These are phyloP conservation scores for Rhododendron molle DNA, from an alignment of 148 eudicot genomes.

Conservation along the genomic window DNA sequence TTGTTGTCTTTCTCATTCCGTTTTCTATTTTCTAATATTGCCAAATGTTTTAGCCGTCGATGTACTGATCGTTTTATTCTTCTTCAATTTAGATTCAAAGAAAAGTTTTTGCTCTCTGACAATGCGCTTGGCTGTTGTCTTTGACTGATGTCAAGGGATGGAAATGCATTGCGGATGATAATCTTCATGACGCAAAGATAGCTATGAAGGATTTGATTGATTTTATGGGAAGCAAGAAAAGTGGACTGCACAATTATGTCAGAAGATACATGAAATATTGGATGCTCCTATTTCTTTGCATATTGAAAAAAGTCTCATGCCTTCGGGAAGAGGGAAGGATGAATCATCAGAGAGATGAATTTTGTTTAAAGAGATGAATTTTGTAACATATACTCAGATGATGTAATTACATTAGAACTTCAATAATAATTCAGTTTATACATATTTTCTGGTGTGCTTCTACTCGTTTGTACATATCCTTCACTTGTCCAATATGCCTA, in stretches of 20 bases:
- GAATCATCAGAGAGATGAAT: no score
- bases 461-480: no score
- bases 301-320: not conserved
- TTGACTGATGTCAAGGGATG: conserved; percentile 76
- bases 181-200: conserved; percentile 46
- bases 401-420: no score
- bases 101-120: conserved; percentile 67
- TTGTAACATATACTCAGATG: no score
- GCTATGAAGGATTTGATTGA: conserved; percentile 53
- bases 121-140: conserved; percentile 60
- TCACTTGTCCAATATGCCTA: no score
- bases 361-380: no score
- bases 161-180: no score
- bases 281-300: conserved; percentile 41
- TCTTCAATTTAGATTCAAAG: conserved; percentile 44
- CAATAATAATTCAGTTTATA: no score
- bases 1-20: not conserved
- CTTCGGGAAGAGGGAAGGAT: no score
- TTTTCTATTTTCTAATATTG: not conserved
- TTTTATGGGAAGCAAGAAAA: conserved; percentile 60
- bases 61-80: conserved; percentile 2
- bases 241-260: conserved; percentile 56
- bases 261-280: conserved; percentile 60
- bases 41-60: not conserved
- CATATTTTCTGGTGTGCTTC: no score